Percentiles rank a stretch among this genome's conserved stretches.
These are phyloP conservation scores for Rhynchosporium agropyri DNA, from an alignment of 2,329 filamentous ascomycete species.

Conservation along the genomic window DNA sequence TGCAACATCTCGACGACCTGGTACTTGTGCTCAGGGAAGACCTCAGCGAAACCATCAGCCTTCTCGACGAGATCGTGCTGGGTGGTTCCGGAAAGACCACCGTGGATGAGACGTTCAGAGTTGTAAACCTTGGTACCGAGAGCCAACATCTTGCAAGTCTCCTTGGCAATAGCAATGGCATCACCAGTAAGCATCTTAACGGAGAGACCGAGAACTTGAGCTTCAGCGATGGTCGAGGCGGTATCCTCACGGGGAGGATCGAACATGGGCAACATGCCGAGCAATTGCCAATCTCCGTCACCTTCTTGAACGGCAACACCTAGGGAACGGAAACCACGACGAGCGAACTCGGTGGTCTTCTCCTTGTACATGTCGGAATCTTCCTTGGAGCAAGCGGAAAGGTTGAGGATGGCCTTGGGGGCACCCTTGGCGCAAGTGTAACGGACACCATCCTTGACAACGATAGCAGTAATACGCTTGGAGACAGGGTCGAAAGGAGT, in stretches of 20 bases:
- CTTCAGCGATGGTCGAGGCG: slow-evolving; percentile 76
- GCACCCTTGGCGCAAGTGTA: slow-evolving; percentile 79
- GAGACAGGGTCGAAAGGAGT: slow-evolving; percentile 78
- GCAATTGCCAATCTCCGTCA: slow-evolving; percentile 69
- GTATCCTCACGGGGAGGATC: slow-evolving; percentile 79
- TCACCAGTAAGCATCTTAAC: slow-evolving; percentile 85
- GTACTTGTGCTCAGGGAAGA: slow-evolving; percentile 96
- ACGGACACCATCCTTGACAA: slow-evolving; percentile 67
- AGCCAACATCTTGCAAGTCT: slow-evolving; percentile 81
- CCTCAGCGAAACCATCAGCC: slow-evolving; percentile 92
- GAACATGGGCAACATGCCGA: slow-evolving; percentile 80
- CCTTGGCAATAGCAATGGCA: slow-evolving; percentile 77
- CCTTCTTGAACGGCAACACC: slow-evolving; percentile 80
- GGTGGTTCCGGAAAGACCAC: slow-evolving; percentile 71
- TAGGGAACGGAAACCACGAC: slow-evolving; percentile 78
- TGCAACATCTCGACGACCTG: slow-evolving; percentile 92
- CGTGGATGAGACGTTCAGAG: slow-evolving; percentile 75
- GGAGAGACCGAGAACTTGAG: slow-evolving; percentile 73
- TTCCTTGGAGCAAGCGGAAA: slow-evolving; percentile 68
- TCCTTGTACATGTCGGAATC: slow-evolving; percentile 68
- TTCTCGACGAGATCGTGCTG: slow-evolving; percentile 80
- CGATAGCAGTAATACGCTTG: slow-evolving; percentile 75
- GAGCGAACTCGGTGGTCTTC: slow-evolving; percentile 75
- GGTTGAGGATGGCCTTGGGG: slow-evolving; percentile 72
- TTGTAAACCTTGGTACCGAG: slow-evolving; percentile 82